Percentiles rank a stretch among this genome's conserved stretches.
These are phyloP conservation scores for Pythium vanterpoolii DNA, from an alignment of 352 stramenopile species.

Conservation along the genomic window DNA sequence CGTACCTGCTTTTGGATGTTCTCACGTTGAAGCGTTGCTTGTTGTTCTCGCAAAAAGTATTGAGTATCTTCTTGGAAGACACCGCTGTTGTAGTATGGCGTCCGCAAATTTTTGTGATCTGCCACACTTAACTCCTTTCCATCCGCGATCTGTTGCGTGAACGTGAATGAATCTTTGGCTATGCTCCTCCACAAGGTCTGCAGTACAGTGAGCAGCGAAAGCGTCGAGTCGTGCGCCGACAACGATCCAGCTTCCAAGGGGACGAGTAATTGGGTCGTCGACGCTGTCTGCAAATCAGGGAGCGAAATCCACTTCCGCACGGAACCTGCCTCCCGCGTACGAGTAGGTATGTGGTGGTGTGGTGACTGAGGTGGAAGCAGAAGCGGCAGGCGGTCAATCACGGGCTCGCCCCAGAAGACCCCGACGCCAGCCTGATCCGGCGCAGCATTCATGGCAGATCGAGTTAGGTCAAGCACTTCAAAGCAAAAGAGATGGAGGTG, in stretches of 20 bases:
- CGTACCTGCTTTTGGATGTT: slow-evolving; percentile 5
- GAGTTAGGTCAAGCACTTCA: background rate
- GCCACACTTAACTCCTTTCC: background rate
- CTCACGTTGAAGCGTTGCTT: slow-evolving; percentile 10
- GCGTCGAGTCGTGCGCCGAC: slow-evolving; percentile 15
- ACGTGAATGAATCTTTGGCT: slow-evolving; percentile 28
- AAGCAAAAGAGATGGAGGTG: background rate
- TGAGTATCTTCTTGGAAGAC: slow-evolving; percentile 18
- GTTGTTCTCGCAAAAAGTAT: slow-evolving; percentile 20
- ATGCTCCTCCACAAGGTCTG: slow-evolving; percentile 49
- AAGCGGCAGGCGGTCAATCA: background rate
- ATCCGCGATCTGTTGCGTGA: slow-evolving; percentile 26
- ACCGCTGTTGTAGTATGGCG: slow-evolving; percentile 3
- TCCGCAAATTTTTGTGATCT: slow-evolving; percentile 7
- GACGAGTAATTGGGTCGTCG: background rate
- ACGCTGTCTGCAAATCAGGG: background rate
- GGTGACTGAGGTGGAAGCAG: background rate
- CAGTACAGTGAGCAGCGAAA: slow-evolving; percentile 41
- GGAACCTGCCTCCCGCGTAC: background rate
- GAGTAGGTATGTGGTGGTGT: background rate
- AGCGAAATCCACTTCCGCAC: background rate
- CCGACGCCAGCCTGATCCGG: background rate
- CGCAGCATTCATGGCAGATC: background rate
- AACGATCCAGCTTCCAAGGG: background rate
- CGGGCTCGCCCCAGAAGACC: slow-evolving; percentile 8